phyloP scores from a whole-genome alignment of 345 rosid species.

The Cardiospermum halicacabum region DNA sequence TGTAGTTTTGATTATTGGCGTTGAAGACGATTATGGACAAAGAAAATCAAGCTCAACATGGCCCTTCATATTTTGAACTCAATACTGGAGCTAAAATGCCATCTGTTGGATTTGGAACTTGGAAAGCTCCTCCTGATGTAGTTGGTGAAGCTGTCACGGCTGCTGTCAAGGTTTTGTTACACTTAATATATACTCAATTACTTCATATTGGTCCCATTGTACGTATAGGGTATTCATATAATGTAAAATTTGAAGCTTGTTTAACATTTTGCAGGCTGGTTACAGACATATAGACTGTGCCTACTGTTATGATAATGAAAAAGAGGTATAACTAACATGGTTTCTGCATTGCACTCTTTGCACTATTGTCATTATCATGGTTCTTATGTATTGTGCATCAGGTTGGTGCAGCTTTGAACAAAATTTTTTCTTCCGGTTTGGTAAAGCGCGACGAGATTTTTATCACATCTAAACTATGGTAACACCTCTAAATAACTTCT shows the following conservation, averaged over 20 bases:
- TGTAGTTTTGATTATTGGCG: background rate
- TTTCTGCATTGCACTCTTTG: background rate
- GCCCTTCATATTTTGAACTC: constrained; percentile 33
- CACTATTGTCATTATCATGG: background rate
- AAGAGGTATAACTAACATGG: constrained; percentile 28
- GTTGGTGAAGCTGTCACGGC: constrained; percentile 36
- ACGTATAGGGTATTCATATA: no score
- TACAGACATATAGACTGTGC: constrained; percentile 53
- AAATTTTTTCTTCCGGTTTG: constrained; percentile 34
- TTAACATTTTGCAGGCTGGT: constrained; percentile 34
- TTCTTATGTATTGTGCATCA: constrained; percentile 14
- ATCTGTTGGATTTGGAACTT: constrained; percentile 49
- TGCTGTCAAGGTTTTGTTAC: constrained; percentile 38
- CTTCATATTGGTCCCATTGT: background rate
- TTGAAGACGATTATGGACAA: constrained; percentile 24
- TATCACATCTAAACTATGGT: constrained; percentile 54
- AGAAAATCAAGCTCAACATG: constrained; percentile 14
- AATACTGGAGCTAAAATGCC: constrained; percentile 50
- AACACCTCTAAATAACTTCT: background rate
- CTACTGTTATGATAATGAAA: constrained; percentile 41
- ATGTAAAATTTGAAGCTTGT: background rate
- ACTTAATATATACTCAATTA: background rate
- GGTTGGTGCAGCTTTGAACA: constrained; percentile 44
- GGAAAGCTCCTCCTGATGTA: constrained; percentile 47
- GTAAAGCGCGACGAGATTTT: constrained; percentile 44